phyloP scores from a whole-genome alignment of 2,329 filamentous ascomycete genomes.

The Colletotrichum gloeosporioides region DNA sequence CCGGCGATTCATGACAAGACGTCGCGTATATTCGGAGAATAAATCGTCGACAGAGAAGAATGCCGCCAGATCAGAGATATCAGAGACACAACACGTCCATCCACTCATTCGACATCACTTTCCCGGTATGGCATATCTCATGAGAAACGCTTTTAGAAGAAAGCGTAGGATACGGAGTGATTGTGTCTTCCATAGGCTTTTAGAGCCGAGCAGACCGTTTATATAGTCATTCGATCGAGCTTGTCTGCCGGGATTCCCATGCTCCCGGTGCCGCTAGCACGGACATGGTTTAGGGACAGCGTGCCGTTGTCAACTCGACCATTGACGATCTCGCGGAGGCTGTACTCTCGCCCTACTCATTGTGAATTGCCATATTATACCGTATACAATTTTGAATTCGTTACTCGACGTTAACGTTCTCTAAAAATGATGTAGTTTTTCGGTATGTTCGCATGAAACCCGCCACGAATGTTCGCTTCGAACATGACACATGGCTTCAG shows the following conservation, averaged over 20 bases:
- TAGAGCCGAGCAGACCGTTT: not conserved
- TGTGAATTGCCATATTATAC: not conserved
- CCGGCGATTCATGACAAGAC: not conserved
- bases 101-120: not conserved
- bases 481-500: not conserved
- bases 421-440: not conserved
- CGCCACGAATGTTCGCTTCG: not conserved
- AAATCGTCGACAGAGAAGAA: not conserved
- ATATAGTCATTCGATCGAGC: not conserved
- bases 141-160: too few relatives aligned
- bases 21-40: not conserved
- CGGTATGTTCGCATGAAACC: not conserved
- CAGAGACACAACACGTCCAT: not conserved
- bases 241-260: not conserved
- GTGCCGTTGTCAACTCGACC: not conserved
- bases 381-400: not conserved
- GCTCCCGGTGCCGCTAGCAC: not conserved
- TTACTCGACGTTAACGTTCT: not conserved
- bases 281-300: not conserved
- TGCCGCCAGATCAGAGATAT: not conserved
- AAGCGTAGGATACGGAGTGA: rapidly evolving
- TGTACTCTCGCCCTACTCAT: not conserved
- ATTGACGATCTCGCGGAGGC: not conserved
- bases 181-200: not conserved
- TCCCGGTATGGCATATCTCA: not conserved